A percentile compares a stretch with the other conserved stretches of the same genome.
Evolutionary conservation across 2,329 filamentous ascomycete genomes (phyloP).

Genomic region (Fusarium newnesense): DNA sequence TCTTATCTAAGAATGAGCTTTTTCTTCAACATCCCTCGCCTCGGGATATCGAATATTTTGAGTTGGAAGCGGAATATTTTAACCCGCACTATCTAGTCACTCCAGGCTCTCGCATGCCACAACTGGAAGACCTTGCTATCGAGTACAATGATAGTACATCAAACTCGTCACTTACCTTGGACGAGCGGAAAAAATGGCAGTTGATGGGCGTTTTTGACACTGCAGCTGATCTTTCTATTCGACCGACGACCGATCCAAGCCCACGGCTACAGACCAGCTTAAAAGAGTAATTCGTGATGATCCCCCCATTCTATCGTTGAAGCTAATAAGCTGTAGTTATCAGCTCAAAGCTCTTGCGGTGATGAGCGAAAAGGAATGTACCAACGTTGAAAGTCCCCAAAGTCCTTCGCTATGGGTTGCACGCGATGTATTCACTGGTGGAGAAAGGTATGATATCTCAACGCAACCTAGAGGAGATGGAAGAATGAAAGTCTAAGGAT

Average conservation of each 20-base stretch:
- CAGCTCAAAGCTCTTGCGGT: not conserved
- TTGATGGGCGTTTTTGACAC: not conserved
- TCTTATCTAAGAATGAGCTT: not conserved
- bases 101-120: not conserved
- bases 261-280: not conserved
- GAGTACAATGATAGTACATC: fast-evolving
- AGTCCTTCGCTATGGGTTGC: not conserved
- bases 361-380: slow-evolving; percentile 2
- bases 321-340: not conserved
- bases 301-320: too few relatives aligned
- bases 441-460: not conserved
- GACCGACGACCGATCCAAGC: not conserved
- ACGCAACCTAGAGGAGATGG: fast-evolving
- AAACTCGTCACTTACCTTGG: not conserved
- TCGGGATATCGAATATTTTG: not conserved
- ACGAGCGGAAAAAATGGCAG: not conserved
- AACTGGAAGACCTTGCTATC: not conserved
- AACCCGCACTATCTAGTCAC: not conserved
- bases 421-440: fast-evolving
- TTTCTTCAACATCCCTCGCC: not conserved
- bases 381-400: not conserved
- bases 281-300: not conserved
- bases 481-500: not conserved
- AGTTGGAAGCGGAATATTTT: not conserved
- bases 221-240: not conserved